Evolutionary conservation across 176 grass and related monocot genomes (phyloP), one percentile per base, ranked within the genome.

Genomic region (Oryza punctata): DNA sequence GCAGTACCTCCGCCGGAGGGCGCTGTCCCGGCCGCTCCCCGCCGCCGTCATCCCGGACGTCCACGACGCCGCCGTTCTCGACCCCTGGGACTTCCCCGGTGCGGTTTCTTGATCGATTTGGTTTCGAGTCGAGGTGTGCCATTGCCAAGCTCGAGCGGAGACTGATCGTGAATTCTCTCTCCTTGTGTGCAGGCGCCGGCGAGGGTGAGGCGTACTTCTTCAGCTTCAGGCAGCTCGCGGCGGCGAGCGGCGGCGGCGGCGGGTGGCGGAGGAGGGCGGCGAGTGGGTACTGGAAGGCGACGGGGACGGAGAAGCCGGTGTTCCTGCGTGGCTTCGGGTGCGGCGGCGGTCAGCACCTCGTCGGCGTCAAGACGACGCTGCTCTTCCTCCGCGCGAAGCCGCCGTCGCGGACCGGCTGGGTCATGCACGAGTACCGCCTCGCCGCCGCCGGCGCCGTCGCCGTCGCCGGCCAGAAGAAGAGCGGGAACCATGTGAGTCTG

Each of bases 401-500:
- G 19, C 71, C 92, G 45, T 78, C 80, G 23, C 83, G 90, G 15
- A 94, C 92, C 4, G 71, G 27, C 40, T 97, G 94, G 94, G 75
- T 97, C 65, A 92, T 97, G 94, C 87, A 97, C 63, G 91, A 97
- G 81, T 94, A 92, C 67, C 63, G 73, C 15, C 94, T 97, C 47
- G 85, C 81, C 13, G 57, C 30, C 24, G 73, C 67, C 19, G 61
- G 27, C 47, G 69, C 19, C 24, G 72, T 10, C 43, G 43, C 69
- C 3, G 69, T 10, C 43, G 43, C 69, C 3, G 69, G 44, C 37
- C 76, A 59, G 69, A 52, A 44, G 26, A 69, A 73, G 52, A 43
- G 44, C 25, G 79, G 70, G 13, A 29, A 28, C 69, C 68, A 90
- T 21, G 88, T 90, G 50, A 86, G 88, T 13, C 2, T 24, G 12